Base-by-base conservation (phyloP, 306 rosid genomes). In the Prunus mira region DNA sequence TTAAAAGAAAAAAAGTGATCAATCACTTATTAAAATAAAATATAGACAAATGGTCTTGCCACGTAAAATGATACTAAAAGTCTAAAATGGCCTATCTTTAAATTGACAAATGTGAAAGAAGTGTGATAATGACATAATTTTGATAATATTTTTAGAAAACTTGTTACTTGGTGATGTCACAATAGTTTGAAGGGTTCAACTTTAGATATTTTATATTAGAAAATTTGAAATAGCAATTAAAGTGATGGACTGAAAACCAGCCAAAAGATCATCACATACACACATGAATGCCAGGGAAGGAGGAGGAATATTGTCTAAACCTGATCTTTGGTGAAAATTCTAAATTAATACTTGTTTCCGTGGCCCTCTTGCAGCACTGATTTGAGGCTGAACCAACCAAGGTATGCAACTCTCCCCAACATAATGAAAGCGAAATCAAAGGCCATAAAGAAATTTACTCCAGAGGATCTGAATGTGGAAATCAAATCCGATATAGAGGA, bases 321-420 rank as follows among this genome's bases (percentile, higher is more conserved):
- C 30, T 73, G 68, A 73, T 61, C 4, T 60, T 43, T 25, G 77
- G 68, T 73, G 18, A 38, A 60, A 58, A 0, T 24, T 10, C 8
- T 5, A 20, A 61, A 45, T 6, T 45, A 46, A 72, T 0, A 41
- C 3, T 24, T 17, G 18, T 57, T 25, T 60, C 19, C 45, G 34
- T 73, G 68, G 0, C 9, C 43, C 3, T 38, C 19, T 20, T 89
- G 88, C 91, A 90, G 97, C 65, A 92, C 96, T 64, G 97, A 95
- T 72, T 80, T 92, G 90, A 90, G 98, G 89, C 79, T 95, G 80
- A 95, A 95, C 84, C 97, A 90, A 74, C 98, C 98, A 3, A 85
- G 97, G 74, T 95, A 95, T 71, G 97, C 96, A 5, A 95, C 98
- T 6, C 97, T 92, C 67, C 97, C 98, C 62, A 95, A 92, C 96